phyloP scores from a whole-genome alignment of 2,329 filamentous ascomycete species.

The Orbilia quercus region DNA sequence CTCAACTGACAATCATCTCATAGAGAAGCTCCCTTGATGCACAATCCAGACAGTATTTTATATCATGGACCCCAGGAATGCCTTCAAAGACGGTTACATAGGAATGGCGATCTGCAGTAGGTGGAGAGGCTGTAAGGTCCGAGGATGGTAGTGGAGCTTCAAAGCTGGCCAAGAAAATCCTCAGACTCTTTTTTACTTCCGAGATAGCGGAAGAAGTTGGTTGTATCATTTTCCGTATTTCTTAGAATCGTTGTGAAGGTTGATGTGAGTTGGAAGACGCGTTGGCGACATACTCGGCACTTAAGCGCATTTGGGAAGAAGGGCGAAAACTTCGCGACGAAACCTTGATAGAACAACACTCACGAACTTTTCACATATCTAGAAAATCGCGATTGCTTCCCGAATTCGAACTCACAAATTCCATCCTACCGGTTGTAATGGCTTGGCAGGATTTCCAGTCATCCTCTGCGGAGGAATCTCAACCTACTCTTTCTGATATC shows the following conservation, averaged over 20 bases:
- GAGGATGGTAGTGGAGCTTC: not conserved
- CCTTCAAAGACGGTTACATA: slow-evolving; percentile 17
- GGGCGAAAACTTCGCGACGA: not conserved
- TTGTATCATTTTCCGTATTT: not conserved
- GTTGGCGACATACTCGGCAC: slow-evolving; percentile 3
- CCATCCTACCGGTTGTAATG: slow-evolving; percentile 4
- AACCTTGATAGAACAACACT: not conserved
- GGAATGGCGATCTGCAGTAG: slow-evolving; percentile 4
- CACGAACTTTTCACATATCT: not conserved
- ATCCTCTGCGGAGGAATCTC: slow-evolving; percentile 64
- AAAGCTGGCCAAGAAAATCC: slow-evolving; percentile 1
- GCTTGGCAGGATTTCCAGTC: slow-evolving; percentile 50
- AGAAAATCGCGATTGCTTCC: not conserved
- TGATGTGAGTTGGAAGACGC: not conserved
- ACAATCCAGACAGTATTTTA: slow-evolving; percentile 48
- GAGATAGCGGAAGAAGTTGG: slow-evolving; percentile 10
- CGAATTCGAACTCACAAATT: not conserved
- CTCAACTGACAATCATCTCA: slow-evolving; percentile 40
- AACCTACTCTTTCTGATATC: slow-evolving; percentile 75
- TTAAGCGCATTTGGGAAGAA: not conserved
- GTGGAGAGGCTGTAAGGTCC: slow-evolving; percentile 2
- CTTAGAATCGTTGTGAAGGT: not conserved
- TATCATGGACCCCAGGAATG: slow-evolving; percentile 16
- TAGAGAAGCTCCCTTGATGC: slow-evolving; percentile 52
- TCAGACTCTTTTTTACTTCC: slow-evolving; percentile 21